Evolutionary conservation across 2,329 filamentous ascomycete genomes (phyloP).

Genomic region (Cercospora brassicicola): DNA sequence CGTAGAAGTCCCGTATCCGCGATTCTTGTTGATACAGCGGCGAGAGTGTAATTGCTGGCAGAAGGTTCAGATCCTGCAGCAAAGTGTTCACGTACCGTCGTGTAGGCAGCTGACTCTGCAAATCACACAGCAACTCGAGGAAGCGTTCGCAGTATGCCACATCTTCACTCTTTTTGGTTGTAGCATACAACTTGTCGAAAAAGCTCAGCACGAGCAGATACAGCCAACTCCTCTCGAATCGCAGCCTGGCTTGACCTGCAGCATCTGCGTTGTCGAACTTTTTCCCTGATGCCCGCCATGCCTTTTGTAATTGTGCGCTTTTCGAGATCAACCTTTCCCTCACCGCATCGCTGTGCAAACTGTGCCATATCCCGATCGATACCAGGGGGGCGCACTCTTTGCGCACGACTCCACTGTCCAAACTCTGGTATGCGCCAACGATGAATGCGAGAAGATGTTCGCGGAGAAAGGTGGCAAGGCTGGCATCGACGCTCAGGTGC

Average conservation of each 20-base stretch:
- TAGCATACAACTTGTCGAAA: slow-evolving; percentile 66
- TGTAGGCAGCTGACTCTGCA: slow-evolving; percentile 91
- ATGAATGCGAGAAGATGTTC: slow-evolving; percentile 86
- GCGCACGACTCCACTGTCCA: slow-evolving; percentile 83
- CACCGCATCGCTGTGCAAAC: slow-evolving; percentile 73
- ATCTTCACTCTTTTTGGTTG: slow-evolving; percentile 51
- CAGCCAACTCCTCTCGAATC: slow-evolving; percentile 92
- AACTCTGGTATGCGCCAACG: slow-evolving; percentile 87
- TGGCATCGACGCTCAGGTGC: slow-evolving; percentile 69
- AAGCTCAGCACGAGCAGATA: slow-evolving; percentile 85
- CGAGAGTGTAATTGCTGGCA: slow-evolving; percentile 75
- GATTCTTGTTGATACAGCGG: slow-evolving; percentile 73
- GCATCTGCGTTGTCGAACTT: slow-evolving; percentile 86
- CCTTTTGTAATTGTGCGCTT: slow-evolving; percentile 74
- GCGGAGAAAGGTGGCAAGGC: slow-evolving; percentile 53
- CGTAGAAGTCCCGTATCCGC: slow-evolving; percentile 76
- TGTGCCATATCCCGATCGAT: slow-evolving; percentile 94
- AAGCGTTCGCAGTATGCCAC: slow-evolving; percentile 89
- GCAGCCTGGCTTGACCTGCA: slow-evolving; percentile 70
- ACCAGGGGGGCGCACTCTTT: slow-evolving; percentile 96
- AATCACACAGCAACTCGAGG: slow-evolving; percentile 81
- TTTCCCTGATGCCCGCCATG: slow-evolving; percentile 85
- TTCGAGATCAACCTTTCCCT: slow-evolving; percentile 73
- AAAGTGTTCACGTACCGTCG: slow-evolving; percentile 89
- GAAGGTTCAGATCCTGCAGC: slow-evolving; percentile 78